Evolutionary conservation across 208 protist species (phyloP), one percentile per base, ranked within the genome.

Genomic region (Leishmania braziliensis): DNA sequence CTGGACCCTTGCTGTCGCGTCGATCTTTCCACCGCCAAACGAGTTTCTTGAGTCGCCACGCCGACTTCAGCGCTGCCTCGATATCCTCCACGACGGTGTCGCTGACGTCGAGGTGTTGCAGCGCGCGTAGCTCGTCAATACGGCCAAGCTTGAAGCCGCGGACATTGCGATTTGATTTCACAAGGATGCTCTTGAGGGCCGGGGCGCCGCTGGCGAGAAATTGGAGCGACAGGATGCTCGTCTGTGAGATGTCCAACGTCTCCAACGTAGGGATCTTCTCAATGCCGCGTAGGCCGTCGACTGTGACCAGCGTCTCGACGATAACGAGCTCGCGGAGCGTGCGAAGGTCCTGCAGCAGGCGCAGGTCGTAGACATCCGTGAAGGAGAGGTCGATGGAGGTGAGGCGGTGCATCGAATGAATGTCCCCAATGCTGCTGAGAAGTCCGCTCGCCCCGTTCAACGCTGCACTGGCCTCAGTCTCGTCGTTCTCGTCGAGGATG

Each of bases 81-180:
- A 93, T 88, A 69, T 95, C 88, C 80, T 93, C 89, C 33, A 95
- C 92, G 68, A 95, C 84, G 9, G 90, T 93, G 80, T 95, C 92
- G 82, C 89, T 92, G 4, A 95, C 54, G 78, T 95, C 89, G 33
- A 95, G 84, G 77, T 84, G 73, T 78, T 90, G 84, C 43, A 95
- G 84, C 62, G 83, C 53, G 0, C 81, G 86, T 50, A 93, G 81
- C 76, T 80, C 65, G 76, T 91, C 77, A 6, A 95, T 60, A 68
- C 85, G 81, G 10, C 90, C 92, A 53, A 95, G 82, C 4, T 83
- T 69, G 84, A 95, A 89, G 50, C 92, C 92, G 68, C 86, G 84
- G 26, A 72, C 63, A 80, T 93, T 91, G 75, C 92, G 89, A 60
- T 95, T 95, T 5, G 89, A 89, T 36, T 79, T 83, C 16, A 83